phyloP scores from a whole-genome alignment of 2,329 filamentous ascomycete species.

The Macroventuria anomochaeta region DNA sequence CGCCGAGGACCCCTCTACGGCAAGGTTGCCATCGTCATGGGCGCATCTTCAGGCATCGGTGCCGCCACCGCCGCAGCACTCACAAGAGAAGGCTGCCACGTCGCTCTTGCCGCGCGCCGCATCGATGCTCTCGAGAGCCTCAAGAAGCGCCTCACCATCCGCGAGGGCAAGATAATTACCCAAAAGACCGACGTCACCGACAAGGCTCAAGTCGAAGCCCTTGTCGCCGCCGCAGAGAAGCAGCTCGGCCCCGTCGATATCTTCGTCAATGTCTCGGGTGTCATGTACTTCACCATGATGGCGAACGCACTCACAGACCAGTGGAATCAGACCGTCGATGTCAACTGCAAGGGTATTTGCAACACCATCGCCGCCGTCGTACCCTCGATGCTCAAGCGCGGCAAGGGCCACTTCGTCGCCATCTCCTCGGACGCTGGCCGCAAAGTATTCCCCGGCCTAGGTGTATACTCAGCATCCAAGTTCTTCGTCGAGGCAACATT shows the following conservation, averaged over 20 bases:
- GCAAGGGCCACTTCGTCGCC: constrained; percentile 75
- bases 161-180: constrained; percentile 70
- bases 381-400: constrained; percentile 73
- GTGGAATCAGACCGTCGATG: constrained; percentile 82
- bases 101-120: constrained; percentile 75
- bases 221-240: constrained; percentile 65
- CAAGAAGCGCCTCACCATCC: constrained; percentile 64
- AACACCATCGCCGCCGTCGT: constrained; percentile 74
- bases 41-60: constrained; percentile 80
- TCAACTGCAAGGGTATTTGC: constrained; percentile 84
- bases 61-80: constrained; percentile 74
- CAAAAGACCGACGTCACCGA: constrained; percentile 76
- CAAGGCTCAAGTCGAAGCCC: constrained; percentile 68
- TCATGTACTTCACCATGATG: constrained; percentile 93
- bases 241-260: constrained; percentile 77
- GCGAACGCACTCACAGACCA: constrained; percentile 74
- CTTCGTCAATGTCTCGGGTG: constrained; percentile 79
- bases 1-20: constrained; percentile 68
- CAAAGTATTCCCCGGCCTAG: constrained; percentile 81
- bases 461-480: constrained; percentile 82
- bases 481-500: constrained; percentile 85
- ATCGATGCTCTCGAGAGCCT: constrained; percentile 71
- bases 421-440: constrained; percentile 83
- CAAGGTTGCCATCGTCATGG: constrained; percentile 77
- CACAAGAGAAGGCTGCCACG: constrained; percentile 72